These are phyloP conservation scores for Paramecium tetraurelia DNA, from an alignment of 73 alveolate genomes.

Conservation along the genomic window DNA sequence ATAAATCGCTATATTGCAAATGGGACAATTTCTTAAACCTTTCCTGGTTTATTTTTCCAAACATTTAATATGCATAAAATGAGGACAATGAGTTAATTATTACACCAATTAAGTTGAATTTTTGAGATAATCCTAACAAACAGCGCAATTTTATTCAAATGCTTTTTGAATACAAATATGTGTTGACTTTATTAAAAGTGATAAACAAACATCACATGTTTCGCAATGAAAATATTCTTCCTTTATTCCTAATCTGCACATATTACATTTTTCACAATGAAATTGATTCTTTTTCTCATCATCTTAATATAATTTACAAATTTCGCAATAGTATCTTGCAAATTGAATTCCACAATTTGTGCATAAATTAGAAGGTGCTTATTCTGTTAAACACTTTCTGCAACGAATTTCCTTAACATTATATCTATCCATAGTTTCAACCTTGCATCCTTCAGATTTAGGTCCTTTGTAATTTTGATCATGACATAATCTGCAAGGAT, in stretches of 20 bases:
- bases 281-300: slow-evolving; percentile 61
- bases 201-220: slow-evolving; percentile 74
- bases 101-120: slow-evolving; percentile 58
- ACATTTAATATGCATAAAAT: slow-evolving; percentile 74
- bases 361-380: slow-evolving; percentile 64
- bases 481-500: slow-evolving; percentile 85
- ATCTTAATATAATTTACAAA: slow-evolving; percentile 74
- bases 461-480: slow-evolving; percentile 71
- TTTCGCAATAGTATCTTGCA: slow-evolving; percentile 74
- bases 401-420: slow-evolving; percentile 69
- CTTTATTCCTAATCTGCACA: slow-evolving; percentile 81
- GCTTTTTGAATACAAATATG: slow-evolving; percentile 67
- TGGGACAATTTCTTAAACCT: neutral
- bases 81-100: slow-evolving; percentile 71
- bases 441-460: slow-evolving; percentile 68
- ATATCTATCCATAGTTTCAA: slow-evolving; percentile 72
- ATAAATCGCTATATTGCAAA: neutral
- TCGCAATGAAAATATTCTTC: slow-evolving; percentile 77
- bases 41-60: neutral
- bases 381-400: slow-evolving; percentile 55
- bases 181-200: slow-evolving; percentile 17
- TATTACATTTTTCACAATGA: slow-evolving; percentile 82
- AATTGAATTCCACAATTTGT: slow-evolving; percentile 64
- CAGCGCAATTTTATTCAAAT: slow-evolving; percentile 71
- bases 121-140: slow-evolving; percentile 73